A percentile compares a stretch with the other conserved stretches of the same genome.
Conservation (phyloP, 371 early-diverging fungal species). For the Saksenaea vasiformis region DNA sequence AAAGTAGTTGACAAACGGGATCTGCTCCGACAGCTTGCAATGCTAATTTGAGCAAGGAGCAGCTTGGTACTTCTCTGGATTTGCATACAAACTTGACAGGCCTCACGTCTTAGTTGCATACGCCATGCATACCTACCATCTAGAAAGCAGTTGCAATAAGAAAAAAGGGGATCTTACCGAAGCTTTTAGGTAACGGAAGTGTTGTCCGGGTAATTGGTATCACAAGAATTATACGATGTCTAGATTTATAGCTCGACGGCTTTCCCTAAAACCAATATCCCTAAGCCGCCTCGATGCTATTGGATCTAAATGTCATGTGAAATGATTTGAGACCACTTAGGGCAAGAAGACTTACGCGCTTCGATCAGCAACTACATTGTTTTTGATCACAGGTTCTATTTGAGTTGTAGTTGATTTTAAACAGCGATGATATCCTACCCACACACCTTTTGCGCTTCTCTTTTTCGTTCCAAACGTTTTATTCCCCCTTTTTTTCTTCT, state of each 20-base stretch:
- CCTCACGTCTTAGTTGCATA: slow-evolving; percentile 1
- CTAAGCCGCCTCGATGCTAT: not conserved
- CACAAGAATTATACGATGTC: slow-evolving; percentile 1
- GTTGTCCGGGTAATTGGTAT: slow-evolving; percentile 1
- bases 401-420: not conserved
- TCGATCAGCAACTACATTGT: not conserved
- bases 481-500: not conserved
- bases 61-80: not conserved
- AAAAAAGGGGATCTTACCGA: not conserved
- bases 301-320: not conserved
- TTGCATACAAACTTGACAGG: slow-evolving; percentile 1
- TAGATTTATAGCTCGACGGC: not conserved
- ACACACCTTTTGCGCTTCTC: not conserved
- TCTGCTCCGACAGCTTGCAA: not conserved
- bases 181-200: not conserved
- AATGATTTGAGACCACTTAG: not conserved
- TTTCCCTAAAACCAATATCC: not conserved
- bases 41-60: not conserved
- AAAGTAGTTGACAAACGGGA: slow-evolving; percentile 3
- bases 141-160: not conserved
- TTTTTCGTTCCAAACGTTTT: not conserved
- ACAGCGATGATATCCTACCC: not conserved
- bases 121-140: not conserved
- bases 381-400: slow-evolving; percentile 3
- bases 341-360: not conserved